Evolutionary conservation across 805 yeast genomes (phyloP).

Genomic region (Suhomyces kilbournensis): DNA sequence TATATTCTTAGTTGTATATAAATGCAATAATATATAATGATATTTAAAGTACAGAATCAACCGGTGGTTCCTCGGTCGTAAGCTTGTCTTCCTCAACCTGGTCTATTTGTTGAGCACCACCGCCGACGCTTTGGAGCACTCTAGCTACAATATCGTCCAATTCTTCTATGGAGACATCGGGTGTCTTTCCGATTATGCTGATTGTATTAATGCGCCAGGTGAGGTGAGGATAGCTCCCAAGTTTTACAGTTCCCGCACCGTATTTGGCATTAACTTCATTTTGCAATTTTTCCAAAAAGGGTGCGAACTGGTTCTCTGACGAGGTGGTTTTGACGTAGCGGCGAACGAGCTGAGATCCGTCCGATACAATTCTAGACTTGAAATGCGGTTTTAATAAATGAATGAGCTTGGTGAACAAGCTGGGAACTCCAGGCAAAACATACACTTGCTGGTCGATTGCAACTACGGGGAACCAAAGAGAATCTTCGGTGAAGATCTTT

Average conservation of each 20-base stretch:
- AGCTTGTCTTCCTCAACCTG: constrained; percentile 55
- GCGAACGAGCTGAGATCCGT: constrained; percentile 28
- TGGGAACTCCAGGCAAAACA: constrained; percentile 84
- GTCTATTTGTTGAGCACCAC: constrained; percentile 55
- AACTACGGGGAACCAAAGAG: constrained; percentile 83
- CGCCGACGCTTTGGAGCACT: constrained; percentile 43
- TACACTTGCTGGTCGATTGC: constrained; percentile 61
- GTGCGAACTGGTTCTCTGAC: constrained; percentile 69
- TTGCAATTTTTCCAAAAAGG: constrained; percentile 55
- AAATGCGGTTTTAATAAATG: constrained; percentile 38
- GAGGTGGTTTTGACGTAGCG: constrained; percentile 59
- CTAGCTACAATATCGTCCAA: constrained; percentile 47
- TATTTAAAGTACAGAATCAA: not conserved
- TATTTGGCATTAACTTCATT: constrained; percentile 21
- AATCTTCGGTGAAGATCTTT: constrained; percentile 41
- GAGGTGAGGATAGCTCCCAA: constrained; percentile 86
- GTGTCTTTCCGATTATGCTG: constrained; percentile 63
- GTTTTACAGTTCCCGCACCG: constrained; percentile 47
- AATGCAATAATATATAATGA: not conserved
- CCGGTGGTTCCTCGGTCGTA: constrained; percentile 16
- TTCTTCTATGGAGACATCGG: constrained; percentile 21
- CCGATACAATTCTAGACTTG: constrained; percentile 22
- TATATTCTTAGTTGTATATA: not conserved
- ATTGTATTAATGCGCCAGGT: constrained; percentile 62
- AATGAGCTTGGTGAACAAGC: constrained; percentile 58